Conservation (phyloP, 768 basidiomycete genomes). For the Lactarius pseudohatsudake region DNA sequence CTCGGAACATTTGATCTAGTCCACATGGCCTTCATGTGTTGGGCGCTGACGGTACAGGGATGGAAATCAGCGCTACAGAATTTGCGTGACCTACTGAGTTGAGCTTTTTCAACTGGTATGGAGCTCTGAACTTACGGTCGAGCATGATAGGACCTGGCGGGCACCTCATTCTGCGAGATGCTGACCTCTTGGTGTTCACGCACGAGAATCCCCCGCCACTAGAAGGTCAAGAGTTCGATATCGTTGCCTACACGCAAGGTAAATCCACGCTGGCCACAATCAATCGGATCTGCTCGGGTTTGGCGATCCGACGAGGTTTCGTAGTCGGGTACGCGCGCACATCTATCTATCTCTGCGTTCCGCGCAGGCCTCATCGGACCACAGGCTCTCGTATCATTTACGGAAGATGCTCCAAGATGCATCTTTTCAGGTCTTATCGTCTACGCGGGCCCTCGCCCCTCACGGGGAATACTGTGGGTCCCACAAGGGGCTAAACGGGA, state of each 20-base stretch:
- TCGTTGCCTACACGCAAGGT: not conserved
- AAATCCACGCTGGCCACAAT: not conserved
- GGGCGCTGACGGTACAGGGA: not conserved
- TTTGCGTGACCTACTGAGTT: not conserved
- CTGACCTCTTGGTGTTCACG: not conserved
- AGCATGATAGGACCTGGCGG: not conserved
- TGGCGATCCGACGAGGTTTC: not conserved
- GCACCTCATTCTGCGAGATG: not conserved
- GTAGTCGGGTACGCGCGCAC: not conserved
- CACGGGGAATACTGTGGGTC: not conserved
- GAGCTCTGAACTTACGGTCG: not conserved
- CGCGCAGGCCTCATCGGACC: not conserved
- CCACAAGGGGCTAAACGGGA: not conserved
- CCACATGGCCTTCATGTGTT: not conserved
- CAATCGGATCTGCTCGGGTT: not conserved
- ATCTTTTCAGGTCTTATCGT: not conserved
- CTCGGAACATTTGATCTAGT: slow-evolving; percentile 15
- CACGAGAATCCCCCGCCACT: not conserved
- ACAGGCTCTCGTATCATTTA: not conserved
- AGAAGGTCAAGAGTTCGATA: not conserved
- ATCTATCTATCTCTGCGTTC: too few relatives aligned
- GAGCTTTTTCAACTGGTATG: not conserved
- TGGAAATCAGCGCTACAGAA: slow-evolving; percentile 11
- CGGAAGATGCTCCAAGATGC: slow-evolving; percentile 1
- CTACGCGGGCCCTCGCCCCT: not conserved